Base-by-base conservation (phyloP, 192 early-diverging fungal species). In the Umbelopsis sp. region DNA sequence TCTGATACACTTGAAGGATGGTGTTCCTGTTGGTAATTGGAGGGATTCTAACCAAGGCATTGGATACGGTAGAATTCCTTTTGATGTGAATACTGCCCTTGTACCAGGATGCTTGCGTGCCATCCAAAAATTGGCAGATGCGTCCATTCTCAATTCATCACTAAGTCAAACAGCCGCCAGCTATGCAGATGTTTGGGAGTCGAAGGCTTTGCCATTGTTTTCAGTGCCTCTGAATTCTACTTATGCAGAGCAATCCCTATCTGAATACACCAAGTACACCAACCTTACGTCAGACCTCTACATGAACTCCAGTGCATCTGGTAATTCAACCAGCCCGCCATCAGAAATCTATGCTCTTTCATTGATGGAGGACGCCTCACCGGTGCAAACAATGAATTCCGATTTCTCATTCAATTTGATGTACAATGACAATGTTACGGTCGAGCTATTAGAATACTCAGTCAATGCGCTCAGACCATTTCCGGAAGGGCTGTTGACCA, bases 261-360 rank as follows among this genome's bases (percentile, higher is more conserved):
- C 65, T 35, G 46, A 66, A 66, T 18, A 66, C 65, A 13, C 1
- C 65, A 7, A n/a, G n/a, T 66, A 47, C 25, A 21, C 65, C 13
- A 66, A 66, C 37, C 46, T 66, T 2, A 44, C 65, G 0, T 47
- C 45, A 11, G 45, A 18, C 46, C 41, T 47, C 2, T 66, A 47
- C 65, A 46, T 41, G 1, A 51, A 51, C 7, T 22, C n/a, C 7
- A 51, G 10, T 13, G 50, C 10, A 7, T 44, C 22, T 22, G 45
- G 45, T 8, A 30, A 30, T 1, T 61, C 55, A 25, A 7, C 30
- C 1, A 61, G 27, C 13, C 55, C 30, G 27, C 55, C 55, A 15
- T 35, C 55, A n/a, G 55, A 61, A 16, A 47, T 66, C 25, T 66
- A 66, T 48, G 65, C 65, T 47, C 21, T 66, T 10, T 66, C 65